phyloP scores from a whole-genome alignment of 768 basidiomycete genomes.

The Cantharellus anzutake region DNA sequence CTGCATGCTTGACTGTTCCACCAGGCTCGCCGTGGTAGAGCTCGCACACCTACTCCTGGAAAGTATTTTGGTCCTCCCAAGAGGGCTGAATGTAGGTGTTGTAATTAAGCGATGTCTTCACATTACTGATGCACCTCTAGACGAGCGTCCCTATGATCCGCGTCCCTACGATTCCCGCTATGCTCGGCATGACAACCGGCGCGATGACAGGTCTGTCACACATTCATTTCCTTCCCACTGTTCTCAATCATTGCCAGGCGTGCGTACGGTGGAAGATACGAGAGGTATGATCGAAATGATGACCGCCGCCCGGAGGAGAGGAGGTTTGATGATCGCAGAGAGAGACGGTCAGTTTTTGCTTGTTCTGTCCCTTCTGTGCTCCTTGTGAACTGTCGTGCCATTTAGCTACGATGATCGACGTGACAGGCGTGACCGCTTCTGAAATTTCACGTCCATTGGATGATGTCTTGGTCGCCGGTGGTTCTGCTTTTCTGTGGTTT shows the following conservation, averaged over 20 bases:
- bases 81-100: slow-evolving; percentile 37
- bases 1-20: slow-evolving; percentile 2
- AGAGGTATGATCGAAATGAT: slow-evolving; percentile 9
- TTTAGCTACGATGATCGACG: too few relatives aligned
- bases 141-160: slow-evolving; percentile 78
- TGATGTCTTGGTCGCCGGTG: too few relatives aligned
- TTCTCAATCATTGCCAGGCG: neutral
- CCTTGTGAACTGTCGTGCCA: too few relatives aligned
- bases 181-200: slow-evolving; percentile 24
- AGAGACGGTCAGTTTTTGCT: slow-evolving; percentile 7
- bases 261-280: slow-evolving; percentile 1
- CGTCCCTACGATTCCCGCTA: slow-evolving; percentile 84
- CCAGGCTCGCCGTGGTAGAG: slow-evolving; percentile 77
- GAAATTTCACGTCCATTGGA: too few relatives aligned
- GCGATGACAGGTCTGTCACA: slow-evolving; percentile 14
- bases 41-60: slow-evolving; percentile 84
- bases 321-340: slow-evolving; percentile 16
- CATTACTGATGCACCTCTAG: slow-evolving; percentile 14
- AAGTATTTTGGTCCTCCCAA: slow-evolving; percentile 89
- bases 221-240: neutral
- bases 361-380: too few relatives aligned
- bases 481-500: too few relatives aligned
- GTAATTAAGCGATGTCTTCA: neutral
- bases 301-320: slow-evolving; percentile 10
- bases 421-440: too few relatives aligned